Percentiles rank a stretch among this genome's conserved stretches.
phyloP scores from a whole-genome alignment of 2,329 filamentous ascomycete species.

The Gliomastix tumulicola region DNA sequence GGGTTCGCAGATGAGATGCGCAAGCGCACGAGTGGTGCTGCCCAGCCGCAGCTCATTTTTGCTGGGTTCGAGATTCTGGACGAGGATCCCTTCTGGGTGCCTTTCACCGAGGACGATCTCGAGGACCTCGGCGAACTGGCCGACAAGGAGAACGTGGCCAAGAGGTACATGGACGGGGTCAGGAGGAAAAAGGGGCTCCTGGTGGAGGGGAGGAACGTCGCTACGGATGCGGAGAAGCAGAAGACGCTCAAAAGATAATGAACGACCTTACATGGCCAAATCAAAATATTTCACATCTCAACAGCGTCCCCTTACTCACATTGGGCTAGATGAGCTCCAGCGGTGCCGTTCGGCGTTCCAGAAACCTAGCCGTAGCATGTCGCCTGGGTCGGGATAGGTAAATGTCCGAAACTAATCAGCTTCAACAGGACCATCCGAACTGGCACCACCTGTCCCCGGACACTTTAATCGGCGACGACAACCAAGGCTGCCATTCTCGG shows the following conservation, averaged over 20 bases:
- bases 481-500: no score
- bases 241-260: constrained; percentile 59
- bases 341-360: no score
- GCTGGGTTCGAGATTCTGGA: constrained; percentile 88
- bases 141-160: constrained; percentile 92
- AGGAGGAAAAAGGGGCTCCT: constrained; percentile 80
- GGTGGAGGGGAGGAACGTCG: constrained; percentile 69
- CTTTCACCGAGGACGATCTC: constrained; percentile 90
- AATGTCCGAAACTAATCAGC: no score
- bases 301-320: no score
- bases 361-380: no score
- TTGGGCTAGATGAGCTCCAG: no score
- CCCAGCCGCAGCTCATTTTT: constrained; percentile 89
- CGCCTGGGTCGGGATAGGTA: no score
- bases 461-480: no score
- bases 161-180: constrained; percentile 90
- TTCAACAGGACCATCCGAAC: no score
- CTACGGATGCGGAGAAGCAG: constrained; percentile 89
- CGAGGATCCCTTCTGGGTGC: constrained; percentile 97
- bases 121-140: constrained; percentile 93
- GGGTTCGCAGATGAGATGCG: constrained; percentile 96
- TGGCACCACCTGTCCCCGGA: no score
- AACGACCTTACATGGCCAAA: no score
- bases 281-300: no score
- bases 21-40: constrained; percentile 84